A percentile compares a stretch with the other conserved stretches of the same genome.
These are phyloP conservation scores for Mercurialis annua DNA, from an alignment of 345 rosid genomes.

Conservation along the genomic window DNA sequence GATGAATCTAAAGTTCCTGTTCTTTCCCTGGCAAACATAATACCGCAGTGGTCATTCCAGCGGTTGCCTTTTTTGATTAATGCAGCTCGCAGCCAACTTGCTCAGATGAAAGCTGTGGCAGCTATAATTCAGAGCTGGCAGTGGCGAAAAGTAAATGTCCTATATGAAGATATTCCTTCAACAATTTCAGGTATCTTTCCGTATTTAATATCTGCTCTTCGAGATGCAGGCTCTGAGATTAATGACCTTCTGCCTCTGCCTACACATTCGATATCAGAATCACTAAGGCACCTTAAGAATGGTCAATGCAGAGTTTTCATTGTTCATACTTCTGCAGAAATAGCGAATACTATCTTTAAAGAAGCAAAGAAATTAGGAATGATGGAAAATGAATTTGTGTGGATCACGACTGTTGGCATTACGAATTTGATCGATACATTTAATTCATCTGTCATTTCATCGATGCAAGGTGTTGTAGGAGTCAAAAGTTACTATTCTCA, in stretches of 20 bases:
- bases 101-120: constrained; percentile 26
- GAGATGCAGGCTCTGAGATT: not conserved
- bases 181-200: constrained; percentile 7
- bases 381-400: constrained; percentile 33
- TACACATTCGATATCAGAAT: not conserved
- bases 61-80: constrained; percentile 32
- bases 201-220: constrained; percentile 20
- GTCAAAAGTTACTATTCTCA: constrained; percentile 17
- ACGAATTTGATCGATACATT: constrained; percentile 21
- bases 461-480: constrained; percentile 32
- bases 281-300: constrained; percentile 16
- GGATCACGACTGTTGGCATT: constrained; percentile 33
- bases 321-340: constrained; percentile 21
- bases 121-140: constrained; percentile 23
- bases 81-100: constrained; percentile 18
- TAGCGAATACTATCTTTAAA: constrained; percentile 20
- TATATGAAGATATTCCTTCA: constrained; percentile 25
- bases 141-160: constrained; percentile 30
- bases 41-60: constrained; percentile 15
- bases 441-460: constrained; percentile 10
- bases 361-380: constrained; percentile 25
- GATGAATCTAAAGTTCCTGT: constrained; percentile 19
- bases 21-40: constrained; percentile 24
- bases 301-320: constrained; percentile 33
- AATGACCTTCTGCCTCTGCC: constrained; percentile 17